phyloP scores from a whole-genome alignment of 192 early-diverging fungal species.

The Phlyctochytrium arcticum region DNA sequence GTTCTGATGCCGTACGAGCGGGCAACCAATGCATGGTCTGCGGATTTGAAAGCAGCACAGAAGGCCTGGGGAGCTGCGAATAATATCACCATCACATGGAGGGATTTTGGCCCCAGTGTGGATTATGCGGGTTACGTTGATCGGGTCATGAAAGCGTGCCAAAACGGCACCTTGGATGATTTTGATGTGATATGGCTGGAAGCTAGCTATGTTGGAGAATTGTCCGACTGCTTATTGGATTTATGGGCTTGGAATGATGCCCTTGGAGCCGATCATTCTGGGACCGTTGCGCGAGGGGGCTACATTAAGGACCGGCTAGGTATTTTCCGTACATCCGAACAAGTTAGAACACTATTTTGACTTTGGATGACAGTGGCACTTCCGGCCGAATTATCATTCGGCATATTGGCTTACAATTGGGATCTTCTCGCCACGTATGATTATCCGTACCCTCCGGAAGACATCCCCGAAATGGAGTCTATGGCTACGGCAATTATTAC shows the following conservation, averaged over 20 bases:
- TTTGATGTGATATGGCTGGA: slow-evolving; percentile 41
- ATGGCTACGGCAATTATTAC: slow-evolving; percentile 20
- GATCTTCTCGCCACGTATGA: slow-evolving; percentile 27
- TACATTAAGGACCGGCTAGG: slow-evolving; percentile 32
- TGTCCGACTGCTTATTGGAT: slow-evolving; percentile 40
- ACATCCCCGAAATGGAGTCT: slow-evolving; percentile 33
- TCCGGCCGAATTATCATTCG: slow-evolving; percentile 31
- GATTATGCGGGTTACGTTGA: slow-evolving; percentile 29
- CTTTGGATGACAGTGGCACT: slow-evolving; percentile 22
- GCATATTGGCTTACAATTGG: slow-evolving; percentile 36
- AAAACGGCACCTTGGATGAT: slow-evolving; percentile 1
- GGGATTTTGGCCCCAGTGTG: slow-evolving; percentile 7
- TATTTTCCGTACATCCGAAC: slow-evolving; percentile 1
- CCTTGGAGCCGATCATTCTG: slow-evolving; percentile 20
- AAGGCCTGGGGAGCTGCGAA: slow-evolving; percentile 2
- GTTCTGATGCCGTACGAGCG: slow-evolving; percentile 27
- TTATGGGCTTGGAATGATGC: slow-evolving; percentile 30
- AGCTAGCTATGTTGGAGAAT: slow-evolving; percentile 18
- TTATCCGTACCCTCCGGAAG: slow-evolving; percentile 14
- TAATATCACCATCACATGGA: slow-evolving; percentile 21
- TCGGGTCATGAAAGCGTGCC: slow-evolving; percentile 28
- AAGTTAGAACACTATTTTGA: background rate
- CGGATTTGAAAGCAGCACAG: slow-evolving; percentile 8
- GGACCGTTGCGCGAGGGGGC: slow-evolving; percentile 16
- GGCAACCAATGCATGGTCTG: background rate